Evolutionary conservation across 2,329 filamentous ascomycete species (phyloP).

Genomic region (Cadophora sp.): DNA sequence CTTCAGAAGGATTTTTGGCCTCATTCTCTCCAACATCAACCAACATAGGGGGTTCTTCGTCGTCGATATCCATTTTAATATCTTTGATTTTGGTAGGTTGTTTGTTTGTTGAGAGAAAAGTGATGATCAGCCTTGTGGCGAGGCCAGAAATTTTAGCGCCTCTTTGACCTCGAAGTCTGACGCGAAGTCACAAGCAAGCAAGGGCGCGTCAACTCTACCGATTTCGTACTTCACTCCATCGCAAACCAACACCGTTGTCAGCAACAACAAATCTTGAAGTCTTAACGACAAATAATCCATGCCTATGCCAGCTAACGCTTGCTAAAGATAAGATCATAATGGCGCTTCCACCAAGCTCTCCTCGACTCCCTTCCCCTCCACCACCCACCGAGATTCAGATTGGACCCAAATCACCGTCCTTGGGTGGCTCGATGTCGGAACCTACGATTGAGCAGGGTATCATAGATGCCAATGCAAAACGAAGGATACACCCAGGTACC

Average conservation of each 20-base stretch:
- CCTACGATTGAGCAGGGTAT: conserved; percentile 63
- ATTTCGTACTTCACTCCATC: background rate
- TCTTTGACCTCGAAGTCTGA: background rate
- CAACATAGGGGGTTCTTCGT: conserved; percentile 71
- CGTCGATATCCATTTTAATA: conserved; percentile 65
- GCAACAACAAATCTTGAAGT: conserved; percentile 3
- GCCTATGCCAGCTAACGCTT: background rate
- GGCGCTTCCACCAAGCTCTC: conserved; percentile 76
- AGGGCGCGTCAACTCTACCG: conserved; percentile 5
- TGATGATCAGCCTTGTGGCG: background rate
- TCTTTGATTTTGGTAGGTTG: background rate
- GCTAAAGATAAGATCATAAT: conserved; percentile 47
- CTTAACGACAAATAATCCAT: background rate
- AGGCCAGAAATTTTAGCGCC: conserved; percentile 5
- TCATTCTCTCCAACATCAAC: conserved; percentile 53
- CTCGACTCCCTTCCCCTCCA: conserved; percentile 91
- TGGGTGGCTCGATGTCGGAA: conserved; percentile 65
- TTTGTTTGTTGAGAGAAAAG: background rate
- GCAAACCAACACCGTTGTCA: background rate
- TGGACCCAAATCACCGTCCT: conserved; percentile 75
- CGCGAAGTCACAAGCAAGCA: conserved; percentile 19
- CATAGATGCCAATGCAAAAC: conserved; percentile 75
- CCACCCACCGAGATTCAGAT: conserved; percentile 95
- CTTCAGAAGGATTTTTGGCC: conserved; percentile 52
- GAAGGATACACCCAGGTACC: conserved; percentile 91